phyloP scores from a whole-genome alignment of 495 filamentous ascomycete genomes.

The Mytilinidion resinicola region DNA sequence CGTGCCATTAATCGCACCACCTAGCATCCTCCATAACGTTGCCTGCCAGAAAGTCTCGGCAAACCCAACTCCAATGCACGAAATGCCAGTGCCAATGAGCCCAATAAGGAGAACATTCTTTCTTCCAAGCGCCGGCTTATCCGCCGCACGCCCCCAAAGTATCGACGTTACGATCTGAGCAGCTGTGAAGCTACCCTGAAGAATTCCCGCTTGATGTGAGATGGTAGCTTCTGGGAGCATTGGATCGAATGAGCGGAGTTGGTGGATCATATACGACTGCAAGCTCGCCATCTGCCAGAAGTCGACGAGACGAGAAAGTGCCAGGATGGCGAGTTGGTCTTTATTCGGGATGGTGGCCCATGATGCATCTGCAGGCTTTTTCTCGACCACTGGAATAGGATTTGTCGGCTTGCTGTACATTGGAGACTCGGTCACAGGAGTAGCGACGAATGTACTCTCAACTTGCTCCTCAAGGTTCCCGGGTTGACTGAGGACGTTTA shows the following conservation, averaged over 20 bases:
- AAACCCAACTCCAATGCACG: constrained; percentile 32
- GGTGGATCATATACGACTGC: constrained; percentile 58
- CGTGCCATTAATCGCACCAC: constrained; percentile 33
- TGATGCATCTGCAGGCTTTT: constrained; percentile 10
- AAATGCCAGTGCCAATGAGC: constrained; percentile 29
- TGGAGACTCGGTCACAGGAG: background rate
- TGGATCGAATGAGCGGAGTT: constrained; percentile 37
- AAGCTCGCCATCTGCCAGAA: constrained; percentile 44
- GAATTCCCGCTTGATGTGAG: constrained; percentile 30
- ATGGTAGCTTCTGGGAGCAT: constrained; percentile 27
- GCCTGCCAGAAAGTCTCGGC: constrained; percentile 28
- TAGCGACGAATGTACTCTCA: background rate
- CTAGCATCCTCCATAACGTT: constrained; percentile 27
- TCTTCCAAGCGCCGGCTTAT: constrained; percentile 26
- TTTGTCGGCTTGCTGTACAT: background rate
- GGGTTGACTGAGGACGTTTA: background rate
- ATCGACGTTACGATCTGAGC: constrained; percentile 33
- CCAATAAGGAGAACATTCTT: constrained; percentile 33
- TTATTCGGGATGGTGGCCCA: constrained; percentile 37
- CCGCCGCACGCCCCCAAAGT: constrained; percentile 31
- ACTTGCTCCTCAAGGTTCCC: too few species aligned
- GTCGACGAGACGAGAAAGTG: constrained; percentile 45
- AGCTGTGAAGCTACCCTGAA: constrained; percentile 32
- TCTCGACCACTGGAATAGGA: background rate
- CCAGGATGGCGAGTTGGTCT: constrained; percentile 44